phyloP scores from a whole-genome alignment of 208 protist species.

The Acanthamoeba sp. region DNA sequence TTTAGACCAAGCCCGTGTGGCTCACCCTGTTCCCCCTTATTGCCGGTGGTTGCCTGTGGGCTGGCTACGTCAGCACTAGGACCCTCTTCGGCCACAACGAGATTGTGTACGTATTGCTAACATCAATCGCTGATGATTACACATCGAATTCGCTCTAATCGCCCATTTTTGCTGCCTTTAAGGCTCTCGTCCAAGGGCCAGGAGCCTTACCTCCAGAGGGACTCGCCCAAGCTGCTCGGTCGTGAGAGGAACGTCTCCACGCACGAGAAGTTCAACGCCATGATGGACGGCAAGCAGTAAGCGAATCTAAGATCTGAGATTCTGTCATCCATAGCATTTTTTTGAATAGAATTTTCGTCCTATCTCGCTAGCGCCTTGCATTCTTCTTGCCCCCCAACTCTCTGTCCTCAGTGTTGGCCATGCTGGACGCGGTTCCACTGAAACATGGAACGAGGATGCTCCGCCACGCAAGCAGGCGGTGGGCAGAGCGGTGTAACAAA shows the following conservation, averaged over 20 bases:
- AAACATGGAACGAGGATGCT: no score
- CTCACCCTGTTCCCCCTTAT: conserved; percentile 22
- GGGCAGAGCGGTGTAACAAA: no score
- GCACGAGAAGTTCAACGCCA: background rate
- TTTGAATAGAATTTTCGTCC: background rate
- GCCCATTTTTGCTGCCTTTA: background rate
- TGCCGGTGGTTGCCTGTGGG: conserved; percentile 25
- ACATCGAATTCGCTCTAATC: background rate
- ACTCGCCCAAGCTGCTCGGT: conserved; percentile 32
- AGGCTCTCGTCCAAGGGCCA: conserved; percentile 2
- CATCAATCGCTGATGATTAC: background rate
- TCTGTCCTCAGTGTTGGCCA: no score
- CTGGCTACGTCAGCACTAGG: background rate
- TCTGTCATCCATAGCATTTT: background rate
- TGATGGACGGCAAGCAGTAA: conserved; percentile 44
- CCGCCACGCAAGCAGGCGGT: no score
- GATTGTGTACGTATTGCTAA: conserved; percentile 68
- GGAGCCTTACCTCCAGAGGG: conserved; percentile 30
- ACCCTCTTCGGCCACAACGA: conserved; percentile 55
- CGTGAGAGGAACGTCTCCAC: conserved; percentile 31
- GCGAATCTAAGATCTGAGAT: background rate
- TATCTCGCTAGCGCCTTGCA: no score
- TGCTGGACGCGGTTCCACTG: no score
- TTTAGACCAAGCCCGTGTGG: conserved; percentile 56
- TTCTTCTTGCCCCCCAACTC: no score